A percentile compares a stretch with the other conserved stretches of the same genome.
Conservation (phyloP, 805 yeast species). For the Nakazawaea sp. region DNA sequence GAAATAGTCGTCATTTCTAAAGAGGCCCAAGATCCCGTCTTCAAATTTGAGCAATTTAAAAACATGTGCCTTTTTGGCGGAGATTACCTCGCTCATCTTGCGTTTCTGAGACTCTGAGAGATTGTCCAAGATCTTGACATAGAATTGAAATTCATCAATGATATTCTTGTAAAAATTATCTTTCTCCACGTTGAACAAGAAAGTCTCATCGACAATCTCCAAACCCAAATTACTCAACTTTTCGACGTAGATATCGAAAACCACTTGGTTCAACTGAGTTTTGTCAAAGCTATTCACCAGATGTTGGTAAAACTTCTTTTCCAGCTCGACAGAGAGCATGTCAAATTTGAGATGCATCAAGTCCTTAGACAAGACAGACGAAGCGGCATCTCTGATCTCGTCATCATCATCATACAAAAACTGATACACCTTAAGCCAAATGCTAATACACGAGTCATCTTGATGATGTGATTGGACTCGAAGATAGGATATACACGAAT, state of each 20-base stretch:
- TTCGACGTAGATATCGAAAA: constrained; percentile 5
- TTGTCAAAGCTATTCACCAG: constrained; percentile 1
- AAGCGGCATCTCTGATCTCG: constrained; percentile 43
- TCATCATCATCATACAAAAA: constrained; percentile 63
- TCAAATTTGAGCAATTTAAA: not conserved
- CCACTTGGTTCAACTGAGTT: not conserved
- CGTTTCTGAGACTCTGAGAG: not conserved
- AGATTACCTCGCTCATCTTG: not conserved
- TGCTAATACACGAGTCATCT: constrained; percentile 8
- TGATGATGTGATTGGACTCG: constrained; percentile 9
- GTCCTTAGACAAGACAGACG: constrained; percentile 29
- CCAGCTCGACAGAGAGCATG: constrained; percentile 27
- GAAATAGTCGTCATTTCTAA: constrained; percentile 7
- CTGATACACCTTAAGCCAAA: constrained; percentile 21
- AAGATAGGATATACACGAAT: constrained; percentile 30
- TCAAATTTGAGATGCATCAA: constrained; percentile 16
- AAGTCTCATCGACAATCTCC: constrained; percentile 12
- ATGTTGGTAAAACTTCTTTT: constrained; percentile 18
- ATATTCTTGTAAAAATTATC: constrained; percentile 59
- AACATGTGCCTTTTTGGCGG: not conserved
- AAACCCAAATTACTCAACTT: constrained; percentile 8
- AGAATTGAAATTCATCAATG: constrained; percentile 16
- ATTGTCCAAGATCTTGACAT: not conserved
- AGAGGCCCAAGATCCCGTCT: constrained; percentile 5
- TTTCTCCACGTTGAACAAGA: constrained; percentile 61